Percentiles rank a stretch among this genome's conserved stretches.
phyloP scores from a whole-genome alignment of 2,329 filamentous ascomycete genomes.

The Colletotrichum orbiculare region DNA sequence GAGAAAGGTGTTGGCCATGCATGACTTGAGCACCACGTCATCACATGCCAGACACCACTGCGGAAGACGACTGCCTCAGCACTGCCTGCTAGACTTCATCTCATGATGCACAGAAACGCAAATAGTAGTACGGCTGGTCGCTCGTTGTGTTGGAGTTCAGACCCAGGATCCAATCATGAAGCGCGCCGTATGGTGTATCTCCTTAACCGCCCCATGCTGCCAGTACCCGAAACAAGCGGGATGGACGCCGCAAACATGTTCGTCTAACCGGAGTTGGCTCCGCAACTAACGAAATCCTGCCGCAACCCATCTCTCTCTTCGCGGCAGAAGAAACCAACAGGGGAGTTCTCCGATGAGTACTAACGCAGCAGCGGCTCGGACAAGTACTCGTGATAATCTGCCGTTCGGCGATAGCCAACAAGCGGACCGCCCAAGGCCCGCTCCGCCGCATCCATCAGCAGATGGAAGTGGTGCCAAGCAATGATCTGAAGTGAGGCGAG shows the following conservation, averaged over 20 bases:
- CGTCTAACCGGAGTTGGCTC: slow-evolving; percentile 2
- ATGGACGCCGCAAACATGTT: slow-evolving; percentile 2
- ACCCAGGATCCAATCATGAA: no score
- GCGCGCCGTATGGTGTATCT: no score
- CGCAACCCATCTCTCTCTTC: neutral
- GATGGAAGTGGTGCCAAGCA: neutral
- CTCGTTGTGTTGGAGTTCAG: no score
- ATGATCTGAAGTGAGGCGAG: slow-evolving; percentile 3
- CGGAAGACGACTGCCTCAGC: no score
- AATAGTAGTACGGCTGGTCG: no score
- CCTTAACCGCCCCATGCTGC: no score
- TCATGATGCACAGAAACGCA: no score
- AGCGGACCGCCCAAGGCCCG: slow-evolving; percentile 13
- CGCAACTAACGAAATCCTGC: neutral
- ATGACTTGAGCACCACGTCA: no score
- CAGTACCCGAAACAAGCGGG: no score
- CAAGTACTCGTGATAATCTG: neutral
- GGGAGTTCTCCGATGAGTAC: neutral
- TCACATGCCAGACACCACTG: no score
- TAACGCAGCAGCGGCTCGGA: neutral
- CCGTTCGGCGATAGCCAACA: neutral
- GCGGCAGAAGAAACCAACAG: neutral
- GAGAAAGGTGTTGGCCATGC: no score
- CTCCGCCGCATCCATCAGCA: neutral
- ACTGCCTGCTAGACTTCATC: no score